Conservation (phyloP, 352 stramenopile species). For the Globisporangium alternatum region DNA sequence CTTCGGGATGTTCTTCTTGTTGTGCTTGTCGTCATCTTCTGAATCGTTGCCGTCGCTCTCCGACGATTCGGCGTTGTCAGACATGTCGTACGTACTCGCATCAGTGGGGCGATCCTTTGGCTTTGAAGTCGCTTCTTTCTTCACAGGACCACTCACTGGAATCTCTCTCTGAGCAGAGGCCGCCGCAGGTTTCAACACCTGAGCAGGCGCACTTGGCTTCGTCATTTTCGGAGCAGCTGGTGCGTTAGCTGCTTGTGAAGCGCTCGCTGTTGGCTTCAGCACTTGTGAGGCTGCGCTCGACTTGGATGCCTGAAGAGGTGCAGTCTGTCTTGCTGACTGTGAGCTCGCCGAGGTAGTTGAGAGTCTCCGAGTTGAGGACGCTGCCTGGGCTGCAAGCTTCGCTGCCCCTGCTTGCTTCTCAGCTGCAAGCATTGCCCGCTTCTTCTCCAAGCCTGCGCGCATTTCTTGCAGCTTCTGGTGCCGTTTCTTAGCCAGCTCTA, state of each 20-base stretch:
- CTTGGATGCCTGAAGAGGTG: conserved; percentile 3
- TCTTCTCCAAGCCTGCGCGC: conserved; percentile 68
- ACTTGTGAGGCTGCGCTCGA: not conserved
- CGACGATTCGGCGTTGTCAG: conserved; percentile 70
- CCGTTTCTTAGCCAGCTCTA: conserved; percentile 55
- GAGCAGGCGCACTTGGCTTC: not conserved
- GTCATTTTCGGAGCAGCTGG: not conserved
- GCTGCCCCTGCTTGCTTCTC: conserved; percentile 31
- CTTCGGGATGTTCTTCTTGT: conserved; percentile 74
- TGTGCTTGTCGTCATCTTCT: conserved; percentile 31
- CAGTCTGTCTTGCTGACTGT: not conserved
- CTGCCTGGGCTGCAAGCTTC: conserved; percentile 20
- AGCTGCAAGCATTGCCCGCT: conserved; percentile 44
- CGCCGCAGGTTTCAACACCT: not conserved
- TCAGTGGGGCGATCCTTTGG: conserved; percentile 23
- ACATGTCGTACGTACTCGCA: conserved; percentile 69
- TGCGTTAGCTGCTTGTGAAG: not conserved
- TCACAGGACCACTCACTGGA: not conserved
- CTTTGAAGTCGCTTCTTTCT: not conserved
- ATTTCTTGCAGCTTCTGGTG: conserved; percentile 68
- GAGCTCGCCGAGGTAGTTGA: conserved; percentile 3
- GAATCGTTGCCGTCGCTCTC: conserved; percentile 44
- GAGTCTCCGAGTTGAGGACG: not conserved
- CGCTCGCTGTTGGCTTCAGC: not conserved
- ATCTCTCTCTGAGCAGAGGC: not conserved